These are phyloP conservation scores for Phytomonas francai DNA, from an alignment of 208 protist genomes.

Conservation along the genomic window DNA sequence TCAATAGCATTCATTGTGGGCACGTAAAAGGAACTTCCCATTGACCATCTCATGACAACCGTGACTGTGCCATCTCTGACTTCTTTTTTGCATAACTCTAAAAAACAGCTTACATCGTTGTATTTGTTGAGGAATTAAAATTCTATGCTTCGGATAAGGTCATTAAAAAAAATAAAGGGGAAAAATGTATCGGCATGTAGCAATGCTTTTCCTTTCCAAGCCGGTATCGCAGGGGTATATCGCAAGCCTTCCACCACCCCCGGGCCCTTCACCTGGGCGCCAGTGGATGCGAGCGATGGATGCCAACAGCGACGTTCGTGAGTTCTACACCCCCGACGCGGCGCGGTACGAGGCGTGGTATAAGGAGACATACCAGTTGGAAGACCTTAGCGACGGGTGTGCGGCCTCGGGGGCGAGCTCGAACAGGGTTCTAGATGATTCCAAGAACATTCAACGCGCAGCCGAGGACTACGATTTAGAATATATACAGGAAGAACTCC, in stretches of 20 bases:
- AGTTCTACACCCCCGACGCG: slow-evolving; percentile 41
- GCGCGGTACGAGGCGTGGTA: slow-evolving; percentile 79
- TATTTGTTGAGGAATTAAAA: too few relatives aligned
- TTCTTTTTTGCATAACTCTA: too few relatives aligned
- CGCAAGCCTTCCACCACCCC: slow-evolving; percentile 36
- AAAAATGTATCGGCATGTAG: slow-evolving; percentile 3
- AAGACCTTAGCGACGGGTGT: slow-evolving; percentile 54
- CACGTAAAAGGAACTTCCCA: not conserved
- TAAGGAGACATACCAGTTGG: slow-evolving; percentile 56
- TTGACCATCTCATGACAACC: not conserved
- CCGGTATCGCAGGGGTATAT: slow-evolving; percentile 74
- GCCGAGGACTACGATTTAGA: slow-evolving; percentile 32
- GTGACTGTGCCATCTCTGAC: too few relatives aligned
- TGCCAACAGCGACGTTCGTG: slow-evolving; percentile 47
- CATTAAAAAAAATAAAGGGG: slow-evolving; percentile 7
- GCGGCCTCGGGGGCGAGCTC: slow-evolving; percentile 57
- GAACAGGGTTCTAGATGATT: slow-evolving; percentile 45
- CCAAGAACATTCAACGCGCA: slow-evolving; percentile 31
- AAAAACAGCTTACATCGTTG: too few relatives aligned
- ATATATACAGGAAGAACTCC: slow-evolving; percentile 43
- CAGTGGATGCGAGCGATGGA: slow-evolving; percentile 51
- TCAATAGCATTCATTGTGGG: not conserved
- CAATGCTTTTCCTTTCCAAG: slow-evolving; percentile 52
- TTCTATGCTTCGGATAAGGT: slow-evolving; percentile 3
- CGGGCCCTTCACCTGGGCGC: slow-evolving; percentile 19